Evolutionary conservation across 371 early-diverging fungal species (phyloP).

Genomic region (Nematocida ausubeli): DNA sequence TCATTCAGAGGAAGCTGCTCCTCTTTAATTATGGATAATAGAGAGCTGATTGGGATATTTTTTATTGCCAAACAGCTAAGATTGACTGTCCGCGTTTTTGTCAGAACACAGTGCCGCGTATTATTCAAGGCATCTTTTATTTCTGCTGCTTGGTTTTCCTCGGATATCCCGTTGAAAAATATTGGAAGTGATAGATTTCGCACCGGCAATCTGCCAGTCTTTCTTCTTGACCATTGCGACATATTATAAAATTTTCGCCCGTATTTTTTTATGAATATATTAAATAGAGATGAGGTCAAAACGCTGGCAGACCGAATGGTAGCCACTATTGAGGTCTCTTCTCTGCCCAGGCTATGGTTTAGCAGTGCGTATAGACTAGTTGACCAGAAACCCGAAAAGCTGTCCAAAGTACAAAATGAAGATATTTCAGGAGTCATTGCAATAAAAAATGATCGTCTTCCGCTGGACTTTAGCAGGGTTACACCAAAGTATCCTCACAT

Average conservation of each 20-base stretch:
- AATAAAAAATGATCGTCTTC: slow-evolving; percentile 19
- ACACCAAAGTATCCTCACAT: slow-evolving; percentile 54
- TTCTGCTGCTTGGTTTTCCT: slow-evolving; percentile 18
- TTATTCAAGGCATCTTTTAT: slow-evolving; percentile 23
- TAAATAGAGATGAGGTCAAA: slow-evolving; percentile 3
- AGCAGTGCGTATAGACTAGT: background rate
- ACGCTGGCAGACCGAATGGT: background rate
- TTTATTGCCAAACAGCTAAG: slow-evolving; percentile 41
- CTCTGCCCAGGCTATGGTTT: slow-evolving; percentile 23
- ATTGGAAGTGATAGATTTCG: slow-evolving; percentile 48
- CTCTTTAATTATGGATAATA: background rate
- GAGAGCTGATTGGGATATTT: slow-evolving; percentile 17
- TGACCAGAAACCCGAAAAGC: background rate
- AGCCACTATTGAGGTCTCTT: slow-evolving; percentile 5
- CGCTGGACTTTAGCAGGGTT: slow-evolving; percentile 18
- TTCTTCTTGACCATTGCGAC: slow-evolving; percentile 56
- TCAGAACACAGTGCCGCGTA: background rate
- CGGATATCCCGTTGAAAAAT: slow-evolving; percentile 39
- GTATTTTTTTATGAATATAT: slow-evolving; percentile 1
- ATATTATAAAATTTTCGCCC: slow-evolving; percentile 27
- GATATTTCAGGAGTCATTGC: slow-evolving; percentile 21
- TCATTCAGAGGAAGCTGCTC: background rate
- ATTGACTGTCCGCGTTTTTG: slow-evolving; percentile 23
- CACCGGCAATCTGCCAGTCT: background rate
- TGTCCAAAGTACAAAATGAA: background rate